Evolutionary conservation across 345 rosid species (phyloP).

Genomic region (Eucalyptus dawsonii): DNA sequence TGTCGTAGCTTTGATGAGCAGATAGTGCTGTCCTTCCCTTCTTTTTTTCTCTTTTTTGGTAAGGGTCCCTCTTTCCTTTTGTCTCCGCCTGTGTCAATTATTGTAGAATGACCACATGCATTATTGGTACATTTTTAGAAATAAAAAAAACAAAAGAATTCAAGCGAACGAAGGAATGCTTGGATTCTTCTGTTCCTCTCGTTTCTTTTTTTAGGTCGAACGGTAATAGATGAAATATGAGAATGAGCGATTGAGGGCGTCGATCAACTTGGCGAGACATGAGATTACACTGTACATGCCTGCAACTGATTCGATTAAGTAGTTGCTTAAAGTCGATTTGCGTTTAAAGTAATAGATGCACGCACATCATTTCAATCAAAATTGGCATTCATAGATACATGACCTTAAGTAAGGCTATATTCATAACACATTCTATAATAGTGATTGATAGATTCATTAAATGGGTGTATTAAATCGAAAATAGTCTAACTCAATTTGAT

Average conservation of each 20-base stretch:
- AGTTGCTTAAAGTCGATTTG: background rate
- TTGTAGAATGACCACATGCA: background rate
- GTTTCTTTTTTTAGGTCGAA: background rate
- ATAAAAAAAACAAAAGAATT: too few species aligned
- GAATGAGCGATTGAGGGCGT: background rate
- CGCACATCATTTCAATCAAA: background rate
- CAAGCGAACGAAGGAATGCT: background rate
- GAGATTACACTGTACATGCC: background rate
- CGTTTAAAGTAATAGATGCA: background rate
- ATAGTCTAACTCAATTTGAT: background rate
- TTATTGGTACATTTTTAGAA: background rate
- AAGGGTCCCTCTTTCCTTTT: too few species aligned
- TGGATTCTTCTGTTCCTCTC: background rate
- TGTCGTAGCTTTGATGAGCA: background rate
- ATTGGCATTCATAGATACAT: background rate
- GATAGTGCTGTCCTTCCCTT: background rate
- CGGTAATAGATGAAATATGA: background rate
- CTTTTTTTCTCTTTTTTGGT: too few species aligned
- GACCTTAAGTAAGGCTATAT: accelerated
- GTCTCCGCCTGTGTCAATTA: background rate
- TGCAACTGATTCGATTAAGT: background rate
- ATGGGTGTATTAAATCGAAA: background rate
- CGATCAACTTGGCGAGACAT: background rate
- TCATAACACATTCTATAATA: accelerated
- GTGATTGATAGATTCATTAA: too few species aligned